Base-by-base conservation (phyloP, 108 stramenopile species). In the Asterionellopsis glacialis region DNA sequence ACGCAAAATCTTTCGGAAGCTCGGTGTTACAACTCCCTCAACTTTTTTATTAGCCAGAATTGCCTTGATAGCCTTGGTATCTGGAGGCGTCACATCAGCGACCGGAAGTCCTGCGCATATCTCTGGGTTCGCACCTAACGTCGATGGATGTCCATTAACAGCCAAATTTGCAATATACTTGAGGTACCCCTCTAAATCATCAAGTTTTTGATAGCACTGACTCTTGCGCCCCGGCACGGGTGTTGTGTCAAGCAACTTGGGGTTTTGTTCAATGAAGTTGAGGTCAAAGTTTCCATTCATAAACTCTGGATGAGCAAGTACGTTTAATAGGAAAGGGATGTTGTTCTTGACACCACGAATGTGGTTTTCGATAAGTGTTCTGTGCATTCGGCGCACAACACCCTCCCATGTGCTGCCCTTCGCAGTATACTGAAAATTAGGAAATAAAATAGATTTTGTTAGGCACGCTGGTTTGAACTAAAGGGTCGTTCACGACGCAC, bases 121-220 rank as follows among this genome's bases (percentile, higher is more conserved):
- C 7, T 33, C 33, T 33, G 33, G 33, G 28, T 68, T 67, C 4
- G 91, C 91, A 0, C 91, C 91, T 10, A 92, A 84, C 23, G 80
- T 59, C n/a, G 73, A 59, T 13, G 70, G 80, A 0, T 84, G 83
- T 9, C 91, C 91, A 68, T 90, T 92, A 25, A 92, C 88, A 47
- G 83, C 75, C 18, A 85, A 62, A 41, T 88, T 63, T 5, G 72
- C 87, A 55, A 91, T 75, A 68, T 83, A 47, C 5, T 21, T 19
- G 19, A 47, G 21, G 7, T 33, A 7, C 33, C 33, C 33, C 7
- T 33, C 33, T 7, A 33, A 33, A 7, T 33, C 33, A 33, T 33
- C 33, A 55, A 82, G 70, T 67, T 87, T 84, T 26, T 84, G 76
- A 44, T 75, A 74, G 15, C 70, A 54, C 48, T 86, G 70, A 3